Percentiles rank a stretch among this genome's conserved stretches.
These are phyloP conservation scores for Collybia nuda DNA, from an alignment of 768 basidiomycete genomes.

Conservation along the genomic window DNA sequence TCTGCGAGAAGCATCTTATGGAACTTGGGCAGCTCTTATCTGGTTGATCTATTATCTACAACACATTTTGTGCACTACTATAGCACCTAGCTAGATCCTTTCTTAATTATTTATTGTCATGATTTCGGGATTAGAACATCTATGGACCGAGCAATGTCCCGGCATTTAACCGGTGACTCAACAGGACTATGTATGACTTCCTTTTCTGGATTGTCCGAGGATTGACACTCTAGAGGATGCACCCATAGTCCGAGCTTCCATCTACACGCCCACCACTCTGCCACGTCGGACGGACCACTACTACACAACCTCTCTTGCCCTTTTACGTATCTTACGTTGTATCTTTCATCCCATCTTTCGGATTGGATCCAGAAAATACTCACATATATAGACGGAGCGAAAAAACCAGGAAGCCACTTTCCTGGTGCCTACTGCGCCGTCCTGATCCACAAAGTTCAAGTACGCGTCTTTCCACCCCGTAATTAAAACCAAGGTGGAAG, in stretches of 20 bases:
- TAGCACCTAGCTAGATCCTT: not conserved
- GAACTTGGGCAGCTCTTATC: slow-evolving; percentile 35
- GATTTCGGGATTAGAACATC: not conserved
- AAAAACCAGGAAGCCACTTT: too few species aligned
- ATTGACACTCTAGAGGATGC: not conserved
- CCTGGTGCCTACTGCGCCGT: too few species aligned
- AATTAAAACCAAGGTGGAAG: too few species aligned
- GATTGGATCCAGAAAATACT: too few species aligned
- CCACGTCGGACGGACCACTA: not conserved
- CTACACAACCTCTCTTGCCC: not conserved
- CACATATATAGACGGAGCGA: too few species aligned
- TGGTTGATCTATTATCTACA: slow-evolving; percentile 1
- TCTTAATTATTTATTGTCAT: not conserved
- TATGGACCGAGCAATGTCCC: too few species aligned
- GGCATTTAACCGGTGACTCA: not conserved
- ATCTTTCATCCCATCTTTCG: too few species aligned
- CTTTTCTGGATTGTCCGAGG: slow-evolving; percentile 11
- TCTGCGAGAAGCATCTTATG: slow-evolving; percentile 69
- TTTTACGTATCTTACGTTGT: too few species aligned
- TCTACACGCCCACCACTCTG: slow-evolving; percentile 7
- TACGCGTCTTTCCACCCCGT: too few species aligned
- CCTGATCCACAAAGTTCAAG: too few species aligned
- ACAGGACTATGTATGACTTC: slow-evolving; percentile 11
- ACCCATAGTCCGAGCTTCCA: not conserved
- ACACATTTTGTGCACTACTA: not conserved